A percentile compares a stretch with the other conserved stretches of the same genome.
These are phyloP conservation scores for Cercospora sp. DNA, from an alignment of 2,329 filamentous ascomycete genomes.

Conservation along the genomic window DNA sequence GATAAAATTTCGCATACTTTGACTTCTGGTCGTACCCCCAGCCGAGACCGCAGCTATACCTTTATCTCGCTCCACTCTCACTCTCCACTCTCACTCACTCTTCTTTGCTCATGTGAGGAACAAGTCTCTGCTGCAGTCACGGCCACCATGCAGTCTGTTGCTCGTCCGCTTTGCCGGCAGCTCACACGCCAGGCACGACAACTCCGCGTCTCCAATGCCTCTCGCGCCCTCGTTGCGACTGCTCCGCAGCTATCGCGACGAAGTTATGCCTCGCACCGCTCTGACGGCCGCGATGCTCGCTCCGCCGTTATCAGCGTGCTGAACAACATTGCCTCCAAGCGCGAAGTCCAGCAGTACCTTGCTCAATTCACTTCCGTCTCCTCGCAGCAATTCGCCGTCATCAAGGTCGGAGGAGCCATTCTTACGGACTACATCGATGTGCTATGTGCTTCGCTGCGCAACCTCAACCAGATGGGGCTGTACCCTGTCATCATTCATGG, in stretches of 20 bases:
- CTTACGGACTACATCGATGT: constrained; percentile 92
- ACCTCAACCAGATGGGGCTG: constrained; percentile 90
- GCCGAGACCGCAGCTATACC: not conserved
- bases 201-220: constrained; percentile 11
- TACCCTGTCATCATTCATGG: constrained; percentile 96
- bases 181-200: constrained; percentile 20
- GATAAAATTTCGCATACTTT: constrained; percentile 9
- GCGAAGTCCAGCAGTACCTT: constrained; percentile 95
- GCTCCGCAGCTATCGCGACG: constrained; percentile 15
- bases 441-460: constrained; percentile 82
- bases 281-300: constrained; percentile 62
- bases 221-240: constrained; percentile 16
- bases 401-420: constrained; percentile 96
- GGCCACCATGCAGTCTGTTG: constrained; percentile 19
- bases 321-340: constrained; percentile 93
- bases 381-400: constrained; percentile 95
- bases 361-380: constrained; percentile 96
- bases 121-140: constrained; percentile 5
- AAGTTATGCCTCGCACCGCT: constrained; percentile 29
- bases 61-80: not conserved
- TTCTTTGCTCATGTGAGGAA: constrained; percentile 9
- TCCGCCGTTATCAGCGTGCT: constrained; percentile 85
- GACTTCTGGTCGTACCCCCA: constrained; percentile 1
- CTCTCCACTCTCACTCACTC: not conserved
- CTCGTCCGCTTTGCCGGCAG: constrained; percentile 23